These are phyloP conservation scores for Calocybe indica DNA, from an alignment of 768 basidiomycete species.

Conservation along the genomic window DNA sequence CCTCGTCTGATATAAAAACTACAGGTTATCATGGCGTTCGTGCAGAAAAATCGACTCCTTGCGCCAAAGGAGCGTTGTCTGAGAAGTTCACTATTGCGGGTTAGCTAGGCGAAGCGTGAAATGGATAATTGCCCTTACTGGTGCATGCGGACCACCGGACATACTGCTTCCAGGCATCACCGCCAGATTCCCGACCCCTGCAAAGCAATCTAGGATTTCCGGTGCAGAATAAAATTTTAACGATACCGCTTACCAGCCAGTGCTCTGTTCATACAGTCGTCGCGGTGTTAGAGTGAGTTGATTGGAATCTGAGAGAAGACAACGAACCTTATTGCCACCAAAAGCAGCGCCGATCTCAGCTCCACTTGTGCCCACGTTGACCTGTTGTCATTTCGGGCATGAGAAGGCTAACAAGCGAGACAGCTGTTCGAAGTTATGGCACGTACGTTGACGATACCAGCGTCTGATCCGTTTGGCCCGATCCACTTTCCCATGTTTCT, in stretches of 20 bases:
- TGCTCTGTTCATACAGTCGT: constrained; percentile 45
- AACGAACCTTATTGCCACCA: constrained; percentile 84
- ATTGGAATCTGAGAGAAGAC: constrained; percentile 11
- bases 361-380: constrained; percentile 55
- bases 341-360: constrained; percentile 77
- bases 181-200: constrained; percentile 94
- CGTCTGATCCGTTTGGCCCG: constrained; percentile 82
- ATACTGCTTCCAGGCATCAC: constrained; percentile 98
- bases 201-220: constrained; percentile 1
- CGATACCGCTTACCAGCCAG: constrained; percentile 60
- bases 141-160: constrained; percentile 91
- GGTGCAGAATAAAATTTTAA: neutral
- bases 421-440: constrained; percentile 5
- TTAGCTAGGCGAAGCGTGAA: constrained; percentile 4
- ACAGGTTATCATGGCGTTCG: constrained; percentile 19
- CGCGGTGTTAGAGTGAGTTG: constrained; percentile 10
- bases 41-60: constrained; percentile 80
- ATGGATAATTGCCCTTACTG: constrained; percentile 22
- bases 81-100: constrained; percentile 71
- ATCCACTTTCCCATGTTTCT: constrained; percentile 88
- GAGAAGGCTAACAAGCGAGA: neutral
- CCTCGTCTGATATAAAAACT: no score
- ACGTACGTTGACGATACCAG: constrained; percentile 88
- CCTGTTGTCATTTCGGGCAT: constrained; percentile 22
- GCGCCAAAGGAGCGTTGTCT: constrained; percentile 82